Base-by-base conservation (phyloP, 208 protist species). In the Trichomonas tenax region DNA sequence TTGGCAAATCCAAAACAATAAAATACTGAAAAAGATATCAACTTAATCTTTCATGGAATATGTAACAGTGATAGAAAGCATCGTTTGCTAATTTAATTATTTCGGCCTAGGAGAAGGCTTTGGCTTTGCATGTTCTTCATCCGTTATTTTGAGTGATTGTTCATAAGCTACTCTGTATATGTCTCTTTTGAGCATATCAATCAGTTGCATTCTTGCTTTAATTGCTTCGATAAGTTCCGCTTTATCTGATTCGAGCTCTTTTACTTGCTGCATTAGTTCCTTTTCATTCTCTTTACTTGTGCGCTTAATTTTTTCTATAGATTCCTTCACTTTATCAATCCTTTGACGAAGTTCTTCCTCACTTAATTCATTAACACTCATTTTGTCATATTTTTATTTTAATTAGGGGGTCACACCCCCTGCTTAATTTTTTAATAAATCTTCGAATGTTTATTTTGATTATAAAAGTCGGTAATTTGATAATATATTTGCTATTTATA, bases 141-240 rank as follows among this genome's bases (percentile, higher is more conserved):
- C 44, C 38, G 86, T 26, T 26, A 93, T 51, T 93, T 40, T 93
- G 26, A 38, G 11, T 11, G 14, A 44, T 93, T 93, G 40, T 34
- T 51, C 44, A 51, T 93, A 93, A 51, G 86, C 86, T 31, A 93
- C 44, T 48, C 44, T 23, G 38, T n/a, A 17, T 17, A 51, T 93
- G 15, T 93, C 86, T n/a, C 86, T 34, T 51, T 93, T 93, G 15
- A 93, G 36, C 21, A 93, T 93, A 93, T 93, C 86, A 51, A 93
- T 93, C 2, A 93, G 44, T 93, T 93, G 86, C 40, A 93, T 93
- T 93, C 86, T 48, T 38, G 86, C 40, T 38, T 93, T 41, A 93
- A 93, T 93, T 93, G 40, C 86, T 34, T 26, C 44, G 10, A 93
- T 38, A 44, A 93, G 36, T 58, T 93, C 40, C 11, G 9, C 15